phyloP scores from a whole-genome alignment of 176 grass and related monocot genomes.

The Aegilops bicornis region DNA sequence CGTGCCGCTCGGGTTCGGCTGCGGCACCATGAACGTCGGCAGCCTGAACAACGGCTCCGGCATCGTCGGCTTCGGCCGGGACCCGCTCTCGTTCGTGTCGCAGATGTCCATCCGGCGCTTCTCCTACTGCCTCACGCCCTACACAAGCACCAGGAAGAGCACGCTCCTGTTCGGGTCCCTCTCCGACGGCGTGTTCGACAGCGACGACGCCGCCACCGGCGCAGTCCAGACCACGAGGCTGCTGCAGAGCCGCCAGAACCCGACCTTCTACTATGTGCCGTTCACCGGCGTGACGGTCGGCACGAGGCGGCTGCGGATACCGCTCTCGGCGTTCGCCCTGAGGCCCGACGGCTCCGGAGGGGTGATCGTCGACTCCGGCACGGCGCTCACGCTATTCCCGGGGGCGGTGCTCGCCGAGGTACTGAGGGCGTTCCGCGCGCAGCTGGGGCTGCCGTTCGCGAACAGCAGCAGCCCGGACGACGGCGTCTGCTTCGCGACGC shows the following conservation, averaged over 20 bases:
- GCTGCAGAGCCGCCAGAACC: slow-evolving; percentile 27
- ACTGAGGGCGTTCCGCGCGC: slow-evolving; percentile 29
- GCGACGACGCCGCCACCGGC: slow-evolving; percentile 12
- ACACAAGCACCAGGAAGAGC: slow-evolving; percentile 32
- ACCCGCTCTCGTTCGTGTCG: slow-evolving; percentile 55
- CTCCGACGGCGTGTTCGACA: slow-evolving; percentile 32
- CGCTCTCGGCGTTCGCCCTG: slow-evolving; percentile 45
- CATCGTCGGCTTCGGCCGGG: slow-evolving; percentile 60
- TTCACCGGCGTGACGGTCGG: slow-evolving; percentile 68
- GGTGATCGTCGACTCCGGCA: slow-evolving; percentile 70
- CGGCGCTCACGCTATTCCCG: slow-evolving; percentile 46
- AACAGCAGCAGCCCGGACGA: background rate
- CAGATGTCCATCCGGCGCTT: slow-evolving; percentile 63
- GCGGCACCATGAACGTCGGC: slow-evolving; percentile 52
- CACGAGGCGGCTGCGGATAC: slow-evolving; percentile 38
- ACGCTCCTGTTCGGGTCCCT: slow-evolving; percentile 59
- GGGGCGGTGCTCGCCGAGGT: slow-evolving; percentile 28
- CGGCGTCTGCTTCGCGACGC: slow-evolving; percentile 55
- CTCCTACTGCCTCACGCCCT: slow-evolving; percentile 69
- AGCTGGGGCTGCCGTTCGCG: slow-evolving; percentile 38
- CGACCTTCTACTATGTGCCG: slow-evolving; percentile 59
- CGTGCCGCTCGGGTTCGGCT: slow-evolving; percentile 54
- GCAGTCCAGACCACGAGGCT: slow-evolving; percentile 47
- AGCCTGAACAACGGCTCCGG: slow-evolving; percentile 56
- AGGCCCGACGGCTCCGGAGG: slow-evolving; percentile 40